Evolutionary conservation across 2,329 filamentous ascomycete species (phyloP), one percentile per base, ranked within the genome.

Genomic region (Ophiostoma piceae): DNA sequence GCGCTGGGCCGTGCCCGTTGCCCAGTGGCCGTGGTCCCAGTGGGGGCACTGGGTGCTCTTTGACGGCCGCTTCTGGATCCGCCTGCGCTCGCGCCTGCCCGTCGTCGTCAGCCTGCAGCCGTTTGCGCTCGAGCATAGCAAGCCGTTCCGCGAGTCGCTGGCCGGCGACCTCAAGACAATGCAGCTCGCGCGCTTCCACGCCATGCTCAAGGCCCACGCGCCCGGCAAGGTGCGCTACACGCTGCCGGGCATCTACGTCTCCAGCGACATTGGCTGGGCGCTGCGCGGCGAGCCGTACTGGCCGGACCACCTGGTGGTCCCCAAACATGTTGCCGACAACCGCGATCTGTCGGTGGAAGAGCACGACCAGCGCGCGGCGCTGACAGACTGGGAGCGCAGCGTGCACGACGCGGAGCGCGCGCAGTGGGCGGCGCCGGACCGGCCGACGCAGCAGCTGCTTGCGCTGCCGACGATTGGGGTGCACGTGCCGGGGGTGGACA

Each of bases 61-160:
- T 79, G 88, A 90, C 76, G 84, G 86, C 0, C 84, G 88, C 1
- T 90, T 84, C 77, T 90, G 88, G 88, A 77, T 89, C 19, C 80
- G 82, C 19, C 69, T 87, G 11, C 77, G 77, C 26, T 78, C 81
- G 66, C 80, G 82, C 5, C 77, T 82, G 7, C 80, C 80, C 2
- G 79, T 79, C 67, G 76, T 76, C 16, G 77, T 85, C 19, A 75
- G 78, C 22, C 72, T 87, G 1, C 79, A 79, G 43, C 85, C 85
- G 0, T 83, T 85, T 73, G 75, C 79, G 2, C 73, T 74, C 1
- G 79, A 79, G 43, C 77, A 83, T 71, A 79, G 80, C 57, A 83
- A 84, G 73, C 72, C 77, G 0, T 87, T 88, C 72, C 81, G 83
- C 22, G 80, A 80, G 57, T 78, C 78, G 0, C 78, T 87, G 2